Evolutionary conservation across 805 yeast species (phyloP).

Genomic region (Ogataea thermomethanolica): DNA sequence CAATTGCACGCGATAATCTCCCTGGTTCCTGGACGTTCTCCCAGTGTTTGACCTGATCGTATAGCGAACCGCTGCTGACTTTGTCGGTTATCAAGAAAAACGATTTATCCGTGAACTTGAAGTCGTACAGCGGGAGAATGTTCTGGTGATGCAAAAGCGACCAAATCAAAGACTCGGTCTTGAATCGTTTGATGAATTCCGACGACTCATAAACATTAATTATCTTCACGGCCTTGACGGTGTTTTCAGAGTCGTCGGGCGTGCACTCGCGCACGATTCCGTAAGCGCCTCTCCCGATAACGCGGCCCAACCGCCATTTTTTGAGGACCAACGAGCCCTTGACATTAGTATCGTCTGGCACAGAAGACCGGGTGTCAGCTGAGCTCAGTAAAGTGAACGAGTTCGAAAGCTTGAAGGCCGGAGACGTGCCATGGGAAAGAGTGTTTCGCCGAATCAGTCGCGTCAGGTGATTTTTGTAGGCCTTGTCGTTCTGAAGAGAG

Average conservation of each 20-base stretch:
- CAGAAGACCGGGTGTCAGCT: conserved; percentile 2
- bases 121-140: conserved; percentile 59
- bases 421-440: conserved; percentile 18
- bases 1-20: conserved; percentile 26
- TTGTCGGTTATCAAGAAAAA: conserved; percentile 71
- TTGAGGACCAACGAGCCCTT: conserved; percentile 66
- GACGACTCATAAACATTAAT: conserved; percentile 36
- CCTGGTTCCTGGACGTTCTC: conserved; percentile 33
- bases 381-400: conserved; percentile 19
- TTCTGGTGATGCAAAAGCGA: conserved; percentile 58
- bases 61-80: conserved; percentile 74
- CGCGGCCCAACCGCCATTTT: conserved; percentile 54
- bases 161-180: conserved; percentile 78
- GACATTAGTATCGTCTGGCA: conserved; percentile 42
- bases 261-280: conserved; percentile 58
- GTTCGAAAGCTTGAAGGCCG: conserved; percentile 21
- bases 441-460: conserved; percentile 30
- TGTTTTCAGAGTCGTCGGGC: conserved; percentile 15
- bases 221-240: conserved; percentile 29
- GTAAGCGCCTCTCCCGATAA: conserved; percentile 89
- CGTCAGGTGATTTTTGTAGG: conserved; percentile 31
- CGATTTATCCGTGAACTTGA: conserved; percentile 52
- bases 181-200: conserved; percentile 53
- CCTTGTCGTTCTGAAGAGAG: conserved; percentile 23
- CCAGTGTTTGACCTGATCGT: conserved; percentile 70